Evolutionary conservation across 148 eudicot genomes (phyloP), one percentile per base, ranked within the genome.

Genomic region (Talinum fruticosum): DNA sequence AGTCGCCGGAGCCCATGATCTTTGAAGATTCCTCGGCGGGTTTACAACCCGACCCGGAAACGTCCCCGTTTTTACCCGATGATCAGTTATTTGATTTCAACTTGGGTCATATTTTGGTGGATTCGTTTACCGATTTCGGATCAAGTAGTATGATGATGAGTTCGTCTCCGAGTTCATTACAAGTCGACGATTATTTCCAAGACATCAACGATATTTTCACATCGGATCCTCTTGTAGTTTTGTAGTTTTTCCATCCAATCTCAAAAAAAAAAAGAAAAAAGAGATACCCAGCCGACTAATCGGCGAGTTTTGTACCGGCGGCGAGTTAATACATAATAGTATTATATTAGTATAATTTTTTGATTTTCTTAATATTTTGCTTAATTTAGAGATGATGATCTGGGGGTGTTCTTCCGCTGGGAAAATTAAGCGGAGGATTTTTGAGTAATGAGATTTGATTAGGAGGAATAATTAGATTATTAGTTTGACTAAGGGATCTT

Each of bases 101-200:
- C 3, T 26, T 62, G 33, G 38, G 77, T 10, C 87, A 86, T 5
- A 32, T 80, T 15, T 75, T 84, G 8, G 45, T 37, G 18, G 90
- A 90, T 62, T 62, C 78, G 18, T 28, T 62, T 62, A 7, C 33
- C 24, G 78, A 71, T 29, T 81, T 87, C 2, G 84, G 84, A 41
- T 80, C 74, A 16, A 71, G 28, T 36, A 47, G 72, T 21, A 69
- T 38, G 16, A 32, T 30, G 24, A 33, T 44, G 34, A n/a, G 59
- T 32, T 44, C 81, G 26, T 34, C 84, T 0, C 51, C 87, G 10
- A 29, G 80, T 28, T 49, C 79, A 66, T 53, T 83, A n/a, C 87
- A 84, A 70, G 88, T 88, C 0, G 96, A 93, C 18, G 92, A 91
- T 79, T 89, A 79, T 62, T 91, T 90, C 61, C 86, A 87, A 79